These are phyloP conservation scores for Penicillium malachiteum DNA, from an alignment of 495 filamentous ascomycete genomes.

Conservation along the genomic window DNA sequence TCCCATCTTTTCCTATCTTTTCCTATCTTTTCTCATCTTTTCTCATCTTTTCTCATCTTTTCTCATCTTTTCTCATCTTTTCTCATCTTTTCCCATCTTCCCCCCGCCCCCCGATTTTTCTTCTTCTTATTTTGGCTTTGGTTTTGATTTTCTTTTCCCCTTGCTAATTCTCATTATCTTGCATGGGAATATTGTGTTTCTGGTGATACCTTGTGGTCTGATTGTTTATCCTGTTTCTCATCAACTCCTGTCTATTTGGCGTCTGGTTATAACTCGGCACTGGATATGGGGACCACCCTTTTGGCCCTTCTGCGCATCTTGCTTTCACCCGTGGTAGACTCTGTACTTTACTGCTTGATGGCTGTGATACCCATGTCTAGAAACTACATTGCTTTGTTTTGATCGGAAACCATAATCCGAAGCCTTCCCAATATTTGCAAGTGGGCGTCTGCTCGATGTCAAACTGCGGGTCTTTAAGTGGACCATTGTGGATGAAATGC, in stretches of 20 bases:
- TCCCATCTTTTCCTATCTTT: conserved; percentile 1
- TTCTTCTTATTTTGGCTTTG: too few relatives aligned
- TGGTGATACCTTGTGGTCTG: conserved; percentile 14
- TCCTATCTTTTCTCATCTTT: not conserved
- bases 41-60: not conserved
- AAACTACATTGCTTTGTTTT: conserved; percentile 2
- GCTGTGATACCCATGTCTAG: conserved; percentile 34
- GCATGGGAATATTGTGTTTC: not conserved
- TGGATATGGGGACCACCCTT: conserved; percentile 6
- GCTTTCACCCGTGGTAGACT: conserved; percentile 27
- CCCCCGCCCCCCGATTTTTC: too few relatives aligned
- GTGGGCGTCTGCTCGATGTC: not conserved
- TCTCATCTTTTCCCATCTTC: too few relatives aligned
- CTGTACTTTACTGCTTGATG: conserved; percentile 32
- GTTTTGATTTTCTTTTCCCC: not conserved
- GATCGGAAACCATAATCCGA: conserved; percentile 19
- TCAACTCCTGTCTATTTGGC: conserved; percentile 8
- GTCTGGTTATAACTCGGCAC: conserved; percentile 12
- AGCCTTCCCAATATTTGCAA: not conserved
- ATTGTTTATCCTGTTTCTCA: not conserved
- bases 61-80: too few relatives aligned
- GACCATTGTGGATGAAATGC: conserved; percentile 7
- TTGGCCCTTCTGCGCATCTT: conserved; percentile 8
- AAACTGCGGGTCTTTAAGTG: conserved; percentile 12
- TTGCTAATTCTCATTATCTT: conserved; percentile 4